Evolutionary conservation across 2,329 filamentous ascomycete species (phyloP).

Genomic region (Colletotrichum euphorbiae): DNA sequence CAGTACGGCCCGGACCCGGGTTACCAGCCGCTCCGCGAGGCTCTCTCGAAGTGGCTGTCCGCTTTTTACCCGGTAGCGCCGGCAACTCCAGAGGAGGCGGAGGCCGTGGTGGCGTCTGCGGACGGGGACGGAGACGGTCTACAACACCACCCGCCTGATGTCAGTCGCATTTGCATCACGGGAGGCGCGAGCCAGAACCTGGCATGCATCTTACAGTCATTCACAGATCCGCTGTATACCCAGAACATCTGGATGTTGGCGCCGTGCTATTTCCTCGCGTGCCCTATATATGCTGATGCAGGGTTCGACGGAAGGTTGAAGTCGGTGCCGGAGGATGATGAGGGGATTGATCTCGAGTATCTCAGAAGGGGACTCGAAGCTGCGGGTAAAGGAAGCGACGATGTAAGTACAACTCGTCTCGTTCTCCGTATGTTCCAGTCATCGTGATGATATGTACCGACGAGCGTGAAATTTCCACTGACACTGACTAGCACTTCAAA

Average conservation of each 20-base stretch:
- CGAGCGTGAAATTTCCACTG: background rate
- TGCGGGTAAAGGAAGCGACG: constrained; percentile 11
- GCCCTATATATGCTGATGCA: constrained; percentile 85
- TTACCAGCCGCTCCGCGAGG: constrained; percentile 74
- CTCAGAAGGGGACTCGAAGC: constrained; percentile 60
- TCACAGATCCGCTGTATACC: constrained; percentile 82
- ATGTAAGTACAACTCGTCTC: constrained; percentile 12
- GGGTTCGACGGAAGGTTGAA: constrained; percentile 76
- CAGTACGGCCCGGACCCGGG: constrained; percentile 85
- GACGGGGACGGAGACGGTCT: background rate
- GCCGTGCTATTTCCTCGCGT: constrained; percentile 87
- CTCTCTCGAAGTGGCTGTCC: constrained; percentile 77
- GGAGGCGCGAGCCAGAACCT: constrained; percentile 89
- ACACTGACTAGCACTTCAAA: constrained; percentile 31
- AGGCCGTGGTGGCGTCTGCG: background rate
- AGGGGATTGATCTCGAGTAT: constrained; percentile 77
- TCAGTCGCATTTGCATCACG: constrained; percentile 79
- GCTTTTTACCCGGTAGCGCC: constrained; percentile 63
- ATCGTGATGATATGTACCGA: background rate
- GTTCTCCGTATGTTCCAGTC: background rate
- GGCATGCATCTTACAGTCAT: constrained; percentile 81
- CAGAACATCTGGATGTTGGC: constrained; percentile 82
- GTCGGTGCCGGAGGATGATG: constrained; percentile 80
- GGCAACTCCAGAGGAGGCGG: background rate
- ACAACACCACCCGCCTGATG: constrained; percentile 47